phyloP scores from a whole-genome alignment of 257 asterid genomes.

The Parsonsia alboflavescens region DNA sequence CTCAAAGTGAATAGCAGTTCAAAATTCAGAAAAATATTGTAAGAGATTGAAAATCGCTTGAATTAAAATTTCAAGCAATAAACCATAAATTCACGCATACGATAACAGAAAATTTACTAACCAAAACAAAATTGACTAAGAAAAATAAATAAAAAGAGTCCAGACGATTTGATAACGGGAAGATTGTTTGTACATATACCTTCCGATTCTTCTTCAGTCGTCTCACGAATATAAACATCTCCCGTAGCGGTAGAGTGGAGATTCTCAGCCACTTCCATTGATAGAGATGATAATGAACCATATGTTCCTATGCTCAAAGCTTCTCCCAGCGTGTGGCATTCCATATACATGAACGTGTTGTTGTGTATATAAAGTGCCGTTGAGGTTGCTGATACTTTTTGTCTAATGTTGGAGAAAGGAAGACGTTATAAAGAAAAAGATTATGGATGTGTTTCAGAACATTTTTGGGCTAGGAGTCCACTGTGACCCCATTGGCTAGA shows the following conservation, averaged over 20 bases:
- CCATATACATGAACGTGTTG: background rate
- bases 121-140: background rate
- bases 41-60: background rate
- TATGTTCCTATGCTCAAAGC: background rate
- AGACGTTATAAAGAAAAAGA: background rate
- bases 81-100: background rate
- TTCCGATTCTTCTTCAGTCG: background rate
- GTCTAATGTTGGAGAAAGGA: background rate
- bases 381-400: background rate
- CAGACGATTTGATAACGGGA: background rate
- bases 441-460: background rate
- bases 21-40: background rate
- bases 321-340: background rate
- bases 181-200: background rate
- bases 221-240: background rate
- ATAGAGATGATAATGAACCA: background rate
- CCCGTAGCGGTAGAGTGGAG: background rate
- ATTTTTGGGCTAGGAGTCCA: background rate
- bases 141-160: background rate
- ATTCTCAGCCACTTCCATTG: conserved; percentile 14
- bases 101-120: background rate
- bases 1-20: background rate
- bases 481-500: background rate
- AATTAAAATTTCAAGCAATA: background rate
- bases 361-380: background rate